These are phyloP conservation scores for Curvularia sp. DNA, from an alignment of 2,329 filamentous ascomycete genomes.

Conservation along the genomic window DNA sequence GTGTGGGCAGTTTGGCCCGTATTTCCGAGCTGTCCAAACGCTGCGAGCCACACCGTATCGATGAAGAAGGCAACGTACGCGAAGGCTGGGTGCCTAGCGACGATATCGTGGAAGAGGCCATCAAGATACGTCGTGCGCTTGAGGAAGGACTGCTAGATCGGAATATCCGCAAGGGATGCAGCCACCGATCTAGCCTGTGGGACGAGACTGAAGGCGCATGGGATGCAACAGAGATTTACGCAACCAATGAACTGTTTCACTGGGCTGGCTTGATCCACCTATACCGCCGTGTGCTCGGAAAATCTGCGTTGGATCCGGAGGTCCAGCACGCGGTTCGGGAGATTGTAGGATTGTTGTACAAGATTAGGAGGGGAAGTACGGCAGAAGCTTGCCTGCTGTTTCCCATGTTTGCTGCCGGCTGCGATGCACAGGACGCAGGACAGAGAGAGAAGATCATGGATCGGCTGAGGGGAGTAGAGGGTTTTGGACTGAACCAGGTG, in stretches of 20 bases:
- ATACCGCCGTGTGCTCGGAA: conserved; percentile 74
- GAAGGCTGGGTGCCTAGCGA: conserved; percentile 66
- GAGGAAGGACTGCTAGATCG: conserved; percentile 58
- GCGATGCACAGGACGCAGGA: conserved; percentile 67
- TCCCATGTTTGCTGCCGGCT: conserved; percentile 83
- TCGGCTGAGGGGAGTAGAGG: conserved; percentile 72
- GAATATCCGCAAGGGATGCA: conserved; percentile 53
- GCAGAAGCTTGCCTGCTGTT: conserved; percentile 80
- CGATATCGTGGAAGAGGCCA: conserved; percentile 64
- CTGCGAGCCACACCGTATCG: conserved; percentile 72
- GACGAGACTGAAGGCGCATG: conserved; percentile 55
- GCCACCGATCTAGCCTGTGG: conserved; percentile 47
- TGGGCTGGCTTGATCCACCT: conserved; percentile 80
- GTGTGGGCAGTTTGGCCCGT: conserved; percentile 72
- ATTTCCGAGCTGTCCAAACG: conserved; percentile 74
- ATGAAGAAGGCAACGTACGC: conserved; percentile 59
- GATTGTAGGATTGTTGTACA: conserved; percentile 68
- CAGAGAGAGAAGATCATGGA: conserved; percentile 69
- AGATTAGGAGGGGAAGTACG: conserved; percentile 69
- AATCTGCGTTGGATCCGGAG: conserved; percentile 62
- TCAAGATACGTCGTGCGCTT: conserved; percentile 67
- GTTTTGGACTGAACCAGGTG: conserved; percentile 78
- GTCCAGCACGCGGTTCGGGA: conserved; percentile 70
- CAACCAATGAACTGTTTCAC: conserved; percentile 80
- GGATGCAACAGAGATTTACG: conserved; percentile 70